phyloP scores from a whole-genome alignment of 192 early-diverging fungal genomes.

The Linderina pennispora region DNA sequence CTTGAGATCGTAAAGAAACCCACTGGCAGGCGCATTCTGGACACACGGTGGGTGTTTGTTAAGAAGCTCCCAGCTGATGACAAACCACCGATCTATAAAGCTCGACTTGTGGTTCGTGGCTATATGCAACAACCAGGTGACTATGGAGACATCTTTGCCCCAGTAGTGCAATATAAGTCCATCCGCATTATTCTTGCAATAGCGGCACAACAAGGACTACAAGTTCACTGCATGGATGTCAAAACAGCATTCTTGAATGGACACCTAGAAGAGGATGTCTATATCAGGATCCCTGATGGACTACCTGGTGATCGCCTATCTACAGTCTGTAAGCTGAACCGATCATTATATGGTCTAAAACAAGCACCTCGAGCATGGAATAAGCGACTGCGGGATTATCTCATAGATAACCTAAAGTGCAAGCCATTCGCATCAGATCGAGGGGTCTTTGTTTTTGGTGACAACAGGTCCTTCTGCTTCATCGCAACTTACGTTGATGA shows the following conservation, averaged over 20 bases:
- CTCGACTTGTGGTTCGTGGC: conserved; percentile 12
- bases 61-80: conserved; percentile 6
- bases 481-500: neutral
- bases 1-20: no score
- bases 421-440: no score
- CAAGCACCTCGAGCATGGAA: conserved; percentile 6
- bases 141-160: conserved; percentile 19
- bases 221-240: conserved; percentile 13
- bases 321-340: neutral
- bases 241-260: conserved; percentile 13
- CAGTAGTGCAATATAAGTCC: conserved; percentile 16
- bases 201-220: conserved; percentile 4
- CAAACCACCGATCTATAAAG: conserved; percentile 10
- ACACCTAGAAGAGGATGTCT: conserved; percentile 1
- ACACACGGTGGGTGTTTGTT: conserved; percentile 13
- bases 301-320: neutral
- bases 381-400: neutral
- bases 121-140: conserved; percentile 13
- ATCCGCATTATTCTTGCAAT: conserved; percentile 8
- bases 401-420: no score
- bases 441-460: neutral
- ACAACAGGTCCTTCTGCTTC: neutral
- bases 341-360: conserved; percentile 7
- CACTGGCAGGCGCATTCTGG: neutral
- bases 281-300: conserved; percentile 5